Percentiles rank a stretch among this genome's conserved stretches.
These are phyloP conservation scores for Achaetomium macrosporum DNA, from an alignment of 2,329 filamentous ascomycete species.

Conservation along the genomic window DNA sequence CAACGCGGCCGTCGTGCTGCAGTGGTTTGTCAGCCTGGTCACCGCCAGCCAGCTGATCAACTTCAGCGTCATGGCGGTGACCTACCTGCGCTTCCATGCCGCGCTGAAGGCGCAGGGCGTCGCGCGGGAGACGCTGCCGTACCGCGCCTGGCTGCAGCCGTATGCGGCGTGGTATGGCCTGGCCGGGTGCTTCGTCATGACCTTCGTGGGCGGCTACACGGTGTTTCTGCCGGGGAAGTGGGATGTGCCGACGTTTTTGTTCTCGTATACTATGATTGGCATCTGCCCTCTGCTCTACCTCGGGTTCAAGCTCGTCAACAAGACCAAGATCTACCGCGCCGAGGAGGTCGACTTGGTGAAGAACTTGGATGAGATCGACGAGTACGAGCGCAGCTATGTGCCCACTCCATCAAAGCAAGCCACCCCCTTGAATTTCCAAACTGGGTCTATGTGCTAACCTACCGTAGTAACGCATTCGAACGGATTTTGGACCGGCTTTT, in stretches of 20 bases:
- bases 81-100: conserved; percentile 43
- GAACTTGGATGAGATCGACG: conserved; percentile 54
- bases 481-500: conserved; percentile 23
- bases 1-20: conserved; percentile 33
- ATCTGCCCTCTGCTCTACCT: conserved; percentile 46
- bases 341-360: conserved; percentile 56
- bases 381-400: conserved; percentile 34
- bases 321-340: conserved; percentile 50
- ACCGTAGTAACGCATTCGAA: conserved; percentile 20
- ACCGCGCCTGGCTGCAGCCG: conserved; percentile 45
- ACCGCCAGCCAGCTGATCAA: conserved; percentile 38
- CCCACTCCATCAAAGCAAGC: conserved; percentile 21
- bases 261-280: conserved; percentile 31
- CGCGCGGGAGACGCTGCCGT: conserved; percentile 40
- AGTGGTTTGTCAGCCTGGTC: conserved; percentile 34
- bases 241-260: conserved; percentile 29
- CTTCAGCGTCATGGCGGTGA: conserved; percentile 41
- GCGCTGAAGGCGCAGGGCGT: conserved; percentile 47
- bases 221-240: conserved; percentile 36
- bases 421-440: background rate
- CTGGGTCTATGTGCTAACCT: background rate
- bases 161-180: conserved; percentile 47
- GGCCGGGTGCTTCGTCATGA: conserved; percentile 40
- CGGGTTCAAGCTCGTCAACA: conserved; percentile 60
- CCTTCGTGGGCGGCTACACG: conserved; percentile 52